phyloP scores from a whole-genome alignment of 1,284 basidiomycete species.

The Gomphus bonarii region DNA sequence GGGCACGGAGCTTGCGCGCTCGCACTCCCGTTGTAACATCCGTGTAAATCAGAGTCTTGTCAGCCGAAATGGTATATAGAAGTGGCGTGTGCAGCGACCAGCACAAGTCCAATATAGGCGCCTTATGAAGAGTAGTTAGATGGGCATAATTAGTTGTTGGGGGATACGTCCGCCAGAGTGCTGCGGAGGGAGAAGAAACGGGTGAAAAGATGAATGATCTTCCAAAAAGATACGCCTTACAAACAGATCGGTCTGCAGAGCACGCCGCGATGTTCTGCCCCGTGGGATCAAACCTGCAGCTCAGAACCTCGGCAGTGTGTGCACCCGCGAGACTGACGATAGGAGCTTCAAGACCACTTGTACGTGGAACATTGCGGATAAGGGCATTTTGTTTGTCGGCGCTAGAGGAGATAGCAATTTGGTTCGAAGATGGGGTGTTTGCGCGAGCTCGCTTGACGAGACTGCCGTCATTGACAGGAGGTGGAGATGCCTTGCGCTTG shows the following conservation, averaged over 20 bases:
- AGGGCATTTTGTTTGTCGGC: slow-evolving; percentile 66
- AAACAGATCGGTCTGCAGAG: slow-evolving; percentile 70
- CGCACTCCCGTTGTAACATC: slow-evolving; percentile 75
- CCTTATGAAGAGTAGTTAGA: slow-evolving; percentile 63
- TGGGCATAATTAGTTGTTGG: slow-evolving; percentile 79
- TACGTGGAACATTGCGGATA: slow-evolving; percentile 67
- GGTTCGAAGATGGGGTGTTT: slow-evolving; percentile 43
- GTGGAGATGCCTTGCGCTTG: slow-evolving; percentile 52
- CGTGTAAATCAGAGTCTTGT: slow-evolving; percentile 66
- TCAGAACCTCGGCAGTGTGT: slow-evolving; percentile 67
- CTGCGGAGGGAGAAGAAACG: slow-evolving; percentile 25
- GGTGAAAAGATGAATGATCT: slow-evolving; percentile 1
- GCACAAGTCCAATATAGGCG: slow-evolving; percentile 70
- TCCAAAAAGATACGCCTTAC: slow-evolving; percentile 32
- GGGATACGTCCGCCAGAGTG: slow-evolving; percentile 71
- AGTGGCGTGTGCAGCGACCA: slow-evolving; percentile 66
- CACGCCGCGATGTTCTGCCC: slow-evolving; percentile 78
- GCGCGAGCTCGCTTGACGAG: slow-evolving; percentile 59
- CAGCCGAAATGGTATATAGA: slow-evolving; percentile 76
- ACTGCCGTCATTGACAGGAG: slow-evolving; percentile 29
- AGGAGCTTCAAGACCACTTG: slow-evolving; percentile 69
- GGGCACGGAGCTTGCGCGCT: slow-evolving; percentile 65
- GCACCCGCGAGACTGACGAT: slow-evolving; percentile 71
- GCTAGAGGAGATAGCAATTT: slow-evolving; percentile 66
- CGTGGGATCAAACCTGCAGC: slow-evolving; percentile 71